A percentile compares a stretch with the other conserved stretches of the same genome.
Conservation (phyloP, 2,329 filamentous ascomycete species). For the Ceratocystis smalleyi region DNA sequence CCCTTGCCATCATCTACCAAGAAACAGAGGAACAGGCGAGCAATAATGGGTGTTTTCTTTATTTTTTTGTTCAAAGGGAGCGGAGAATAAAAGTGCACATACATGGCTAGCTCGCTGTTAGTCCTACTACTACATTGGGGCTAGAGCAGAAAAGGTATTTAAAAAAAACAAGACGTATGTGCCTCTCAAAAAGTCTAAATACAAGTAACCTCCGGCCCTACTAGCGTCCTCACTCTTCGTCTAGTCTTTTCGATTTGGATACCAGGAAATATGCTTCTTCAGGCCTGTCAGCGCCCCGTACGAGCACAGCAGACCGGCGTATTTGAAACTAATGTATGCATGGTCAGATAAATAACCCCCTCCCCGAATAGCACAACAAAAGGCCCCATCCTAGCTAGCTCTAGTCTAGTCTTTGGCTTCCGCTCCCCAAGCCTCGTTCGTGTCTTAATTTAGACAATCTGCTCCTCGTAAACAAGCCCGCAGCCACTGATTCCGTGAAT, state of each 20-base stretch:
- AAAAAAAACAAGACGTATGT: neutral
- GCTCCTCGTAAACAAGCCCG: neutral
- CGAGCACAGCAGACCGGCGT: no score
- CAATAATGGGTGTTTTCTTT: neutral
- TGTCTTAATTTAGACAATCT: conserved; percentile 3
- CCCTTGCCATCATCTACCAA: neutral
- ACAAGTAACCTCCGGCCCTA: neutral
- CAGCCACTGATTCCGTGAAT: neutral
- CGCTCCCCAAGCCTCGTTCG: neutral
- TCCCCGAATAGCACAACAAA: neutral
- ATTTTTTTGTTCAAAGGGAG: neutral
- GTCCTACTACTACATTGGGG: neutral
- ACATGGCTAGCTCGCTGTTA: conserved; percentile 23
- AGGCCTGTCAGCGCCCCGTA: neutral
- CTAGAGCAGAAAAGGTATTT: neutral
- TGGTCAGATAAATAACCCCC: no score
- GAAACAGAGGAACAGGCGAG: neutral
- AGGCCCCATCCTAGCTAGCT: neutral
- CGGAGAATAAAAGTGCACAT: neutral
- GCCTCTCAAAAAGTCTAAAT: neutral
- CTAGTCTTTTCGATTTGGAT: no score
- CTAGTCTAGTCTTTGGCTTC: conserved; percentile 38
- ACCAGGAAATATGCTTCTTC: neutral
- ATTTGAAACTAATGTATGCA: no score
- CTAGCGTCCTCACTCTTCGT: neutral